Conservation (phyloP, 768 basidiomycete species). For the Macrolepiota dolichaula region DNA sequence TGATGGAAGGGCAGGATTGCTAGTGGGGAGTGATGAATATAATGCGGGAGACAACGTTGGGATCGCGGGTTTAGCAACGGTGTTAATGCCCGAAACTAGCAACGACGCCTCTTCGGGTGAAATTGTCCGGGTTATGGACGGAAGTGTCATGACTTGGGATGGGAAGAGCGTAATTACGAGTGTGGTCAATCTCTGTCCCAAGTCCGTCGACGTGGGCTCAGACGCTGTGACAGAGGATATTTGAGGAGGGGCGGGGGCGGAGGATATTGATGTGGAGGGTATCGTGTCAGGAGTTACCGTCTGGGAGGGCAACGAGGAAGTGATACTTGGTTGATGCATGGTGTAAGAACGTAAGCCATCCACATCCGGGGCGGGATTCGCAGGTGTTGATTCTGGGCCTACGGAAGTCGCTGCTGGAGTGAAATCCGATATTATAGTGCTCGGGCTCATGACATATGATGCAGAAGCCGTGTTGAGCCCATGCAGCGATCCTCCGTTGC, state of each 20-base stretch:
- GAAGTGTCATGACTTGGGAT: constrained; percentile 23
- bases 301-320: neutral
- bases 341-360: neutral
- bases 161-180: constrained; percentile 28
- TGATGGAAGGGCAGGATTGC: neutral
- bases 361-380: neutral
- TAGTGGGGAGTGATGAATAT: neutral
- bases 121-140: constrained; percentile 38
- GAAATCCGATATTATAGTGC: neutral
- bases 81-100: constrained; percentile 32
- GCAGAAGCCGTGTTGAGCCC: neutral
- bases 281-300: constrained; percentile 6
- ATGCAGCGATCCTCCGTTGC: neutral
- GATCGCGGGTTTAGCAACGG: neutral
- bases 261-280: constrained; percentile 10
- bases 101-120: constrained; percentile 39
- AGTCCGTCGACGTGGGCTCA: neutral
- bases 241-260: constrained; percentile 12
- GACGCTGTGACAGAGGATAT: constrained; percentile 5
- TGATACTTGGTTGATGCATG: neutral
- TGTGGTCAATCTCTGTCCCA: constrained; percentile 23
- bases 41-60: neutral
- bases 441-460: neutral
- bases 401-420: neutral
- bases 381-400: neutral